Evolutionary conservation across 179 eudicot species (phyloP).

Genomic region (Actinidia polygama): DNA sequence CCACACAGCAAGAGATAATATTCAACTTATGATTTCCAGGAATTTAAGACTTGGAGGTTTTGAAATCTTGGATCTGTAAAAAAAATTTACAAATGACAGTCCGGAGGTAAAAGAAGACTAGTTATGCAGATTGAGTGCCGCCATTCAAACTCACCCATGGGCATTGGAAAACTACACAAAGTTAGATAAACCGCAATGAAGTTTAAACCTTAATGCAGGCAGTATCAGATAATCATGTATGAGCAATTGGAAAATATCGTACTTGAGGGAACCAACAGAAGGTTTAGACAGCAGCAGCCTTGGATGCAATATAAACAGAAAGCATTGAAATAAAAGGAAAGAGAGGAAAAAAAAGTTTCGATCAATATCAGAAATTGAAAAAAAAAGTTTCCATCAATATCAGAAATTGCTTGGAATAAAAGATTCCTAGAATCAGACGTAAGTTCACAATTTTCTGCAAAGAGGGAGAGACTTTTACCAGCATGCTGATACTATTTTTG

Average conservation of each 20-base stretch:
- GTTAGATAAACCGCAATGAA: neutral
- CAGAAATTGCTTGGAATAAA: neutral
- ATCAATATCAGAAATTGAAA: neutral
- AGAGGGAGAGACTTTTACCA: slow-evolving; percentile 50
- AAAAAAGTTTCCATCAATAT: neutral
- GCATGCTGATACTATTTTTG: slow-evolving; percentile 84
- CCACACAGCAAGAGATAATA: no score
- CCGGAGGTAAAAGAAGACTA: neutral
- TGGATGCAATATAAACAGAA: neutral
- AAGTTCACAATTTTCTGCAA: neutral
- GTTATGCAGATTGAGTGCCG: neutral
- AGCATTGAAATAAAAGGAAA: neutral
- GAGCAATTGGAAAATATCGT: neutral
- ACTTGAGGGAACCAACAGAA: neutral
- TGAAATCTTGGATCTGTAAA: neutral
- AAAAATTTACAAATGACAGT: neutral
- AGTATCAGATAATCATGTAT: neutral
- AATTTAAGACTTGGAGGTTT: neutral
- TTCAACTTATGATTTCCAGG: neutral
- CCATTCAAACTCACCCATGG: neutral
- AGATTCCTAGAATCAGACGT: neutral
- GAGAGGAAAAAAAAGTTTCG: neutral
- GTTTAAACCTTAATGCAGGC: neutral
- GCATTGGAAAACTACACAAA: neutral
- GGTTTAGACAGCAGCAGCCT: neutral